Evolutionary conservation across 805 yeast genomes (phyloP), one percentile per base, ranked within the genome.

Genomic region (Pichia manshurica): DNA sequence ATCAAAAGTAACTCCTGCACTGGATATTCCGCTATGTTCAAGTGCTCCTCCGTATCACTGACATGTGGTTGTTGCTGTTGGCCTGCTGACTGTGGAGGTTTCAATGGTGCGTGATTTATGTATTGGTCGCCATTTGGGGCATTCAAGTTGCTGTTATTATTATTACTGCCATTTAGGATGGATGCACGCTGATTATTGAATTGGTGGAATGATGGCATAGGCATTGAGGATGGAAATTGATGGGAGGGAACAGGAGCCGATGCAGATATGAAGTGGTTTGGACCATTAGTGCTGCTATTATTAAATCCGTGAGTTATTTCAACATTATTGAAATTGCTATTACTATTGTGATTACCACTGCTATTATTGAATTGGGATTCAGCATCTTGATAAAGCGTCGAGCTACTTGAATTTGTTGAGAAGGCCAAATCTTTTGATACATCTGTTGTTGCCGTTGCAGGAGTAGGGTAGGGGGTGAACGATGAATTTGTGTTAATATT

Each of bases 11-110:
- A 73, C 53, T 86, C 91, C 49, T 82, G 79, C 1, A 87, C 88
- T 1, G 96, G 90, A 60, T 81, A 87, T 38, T 82, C 84, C 10
- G 88, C 89, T 41, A 91, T 86, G 60, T 88, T 84, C 9, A 51
- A 67, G 56, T 79, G 85, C 35, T 75, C 82, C 16, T 57, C 59
- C 2, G 23, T 20, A 10, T 39, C 29, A 25, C 7, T 10, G 29
- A 10, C 37, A 58, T 48, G 17, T 52, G 55, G 34, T 43, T 56
- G 39, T 15, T 39, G 17, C 32, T 17, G 49, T 38, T 23, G 42
- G 36, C 22, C 9, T 34, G 20, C 37, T 25, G 29, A 10, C 29
- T 25, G 29, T 7, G 29, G 10, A 25, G 7, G 29, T 25, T 25
- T 25, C 29, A n/a, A n/a, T n/a, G n/a, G n/a, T n/a, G n/a, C n/a